Evolutionary conservation across 208 protist species (phyloP).

Genomic region (Crithidia fasciculata): DNA sequence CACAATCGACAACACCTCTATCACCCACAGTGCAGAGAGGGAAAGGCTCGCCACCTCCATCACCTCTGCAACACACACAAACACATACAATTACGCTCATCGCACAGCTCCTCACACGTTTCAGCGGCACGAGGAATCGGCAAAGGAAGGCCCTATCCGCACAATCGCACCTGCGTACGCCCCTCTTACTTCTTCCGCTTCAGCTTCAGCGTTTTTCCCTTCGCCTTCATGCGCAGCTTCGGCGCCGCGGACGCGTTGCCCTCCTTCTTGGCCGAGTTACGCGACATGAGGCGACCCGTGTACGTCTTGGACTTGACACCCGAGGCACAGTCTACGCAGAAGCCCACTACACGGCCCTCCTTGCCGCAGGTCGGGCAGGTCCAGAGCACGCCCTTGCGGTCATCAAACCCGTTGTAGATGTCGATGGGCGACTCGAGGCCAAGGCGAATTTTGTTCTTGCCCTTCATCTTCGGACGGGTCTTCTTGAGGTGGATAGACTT

Average conservation of each 20-base stretch:
- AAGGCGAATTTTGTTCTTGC: constrained; percentile 91
- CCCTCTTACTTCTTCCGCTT: constrained; percentile 54
- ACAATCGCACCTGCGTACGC: too few relatives aligned
- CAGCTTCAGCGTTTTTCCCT: constrained; percentile 53
- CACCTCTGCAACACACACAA: too few relatives aligned
- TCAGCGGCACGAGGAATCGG: too few relatives aligned
- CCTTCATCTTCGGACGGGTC: constrained; percentile 88
- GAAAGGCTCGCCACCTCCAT: too few relatives aligned
- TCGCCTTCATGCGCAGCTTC: constrained; percentile 42
- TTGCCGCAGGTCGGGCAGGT: constrained; percentile 70
- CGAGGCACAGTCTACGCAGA: constrained; percentile 83
- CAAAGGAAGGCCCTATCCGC: too few relatives aligned
- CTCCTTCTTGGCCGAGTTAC: constrained; percentile 45
- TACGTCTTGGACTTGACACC: constrained; percentile 70
- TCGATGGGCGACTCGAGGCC: constrained; percentile 83
- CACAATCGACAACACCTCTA: too few relatives aligned
- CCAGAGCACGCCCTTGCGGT: constrained; percentile 85
- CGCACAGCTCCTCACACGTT: too few relatives aligned
- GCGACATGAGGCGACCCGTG: constrained; percentile 61
- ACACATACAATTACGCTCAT: too few relatives aligned
- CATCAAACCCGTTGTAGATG: constrained; percentile 89
- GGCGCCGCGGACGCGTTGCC: constrained; percentile 12
- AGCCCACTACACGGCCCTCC: constrained; percentile 82
- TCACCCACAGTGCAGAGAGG: too few relatives aligned
- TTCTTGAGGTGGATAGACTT: constrained; percentile 91